Evolutionary conservation across 2,329 filamentous ascomycete species (phyloP).

Genomic region (Furcasterigmium furcatum): DNA sequence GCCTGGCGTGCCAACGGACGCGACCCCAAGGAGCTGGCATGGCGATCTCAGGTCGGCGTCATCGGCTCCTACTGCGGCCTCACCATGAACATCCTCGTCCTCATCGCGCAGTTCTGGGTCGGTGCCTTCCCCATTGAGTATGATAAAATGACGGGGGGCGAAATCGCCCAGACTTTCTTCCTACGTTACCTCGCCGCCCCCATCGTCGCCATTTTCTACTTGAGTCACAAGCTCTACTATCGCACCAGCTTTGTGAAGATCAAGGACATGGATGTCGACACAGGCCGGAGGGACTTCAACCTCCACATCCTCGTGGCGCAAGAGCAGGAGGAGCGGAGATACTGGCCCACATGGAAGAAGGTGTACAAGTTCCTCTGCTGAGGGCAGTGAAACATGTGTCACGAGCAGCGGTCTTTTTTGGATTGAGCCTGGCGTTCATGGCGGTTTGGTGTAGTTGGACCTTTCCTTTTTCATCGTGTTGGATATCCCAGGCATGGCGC

Average conservation of each 20-base stretch:
- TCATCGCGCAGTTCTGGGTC: conserved; percentile 85
- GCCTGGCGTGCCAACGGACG: conserved; percentile 73
- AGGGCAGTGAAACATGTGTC: conserved; percentile 3
- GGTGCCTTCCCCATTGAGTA: conserved; percentile 71
- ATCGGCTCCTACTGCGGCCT: conserved; percentile 79
- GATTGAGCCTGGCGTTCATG: not conserved
- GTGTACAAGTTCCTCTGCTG: conserved; percentile 72
- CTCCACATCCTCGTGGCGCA: conserved; percentile 74
- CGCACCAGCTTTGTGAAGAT: conserved; percentile 64
- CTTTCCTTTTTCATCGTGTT: not conserved
- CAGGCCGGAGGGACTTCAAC: conserved; percentile 82
- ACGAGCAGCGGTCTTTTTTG: not conserved
- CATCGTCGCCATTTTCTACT: conserved; percentile 64
- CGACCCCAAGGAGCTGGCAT: conserved; percentile 74
- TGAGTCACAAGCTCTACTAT: conserved; percentile 73
- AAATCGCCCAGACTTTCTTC: conserved; percentile 67
- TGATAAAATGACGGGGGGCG: conserved; percentile 32
- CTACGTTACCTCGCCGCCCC: conserved; percentile 68
- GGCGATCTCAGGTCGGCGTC: conserved; percentile 75
- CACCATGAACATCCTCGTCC: conserved; percentile 68
- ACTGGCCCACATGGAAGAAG: conserved; percentile 76
- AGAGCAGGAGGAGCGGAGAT: conserved; percentile 69
- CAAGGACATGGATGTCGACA: conserved; percentile 81
- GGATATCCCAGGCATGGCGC: not conserved
- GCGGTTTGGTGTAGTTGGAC: not conserved